A percentile compares a stretch with the other conserved stretches of the same genome.
Conservation (phyloP, 768 basidiomycete genomes). For the Nevesoporus exiguus region DNA sequence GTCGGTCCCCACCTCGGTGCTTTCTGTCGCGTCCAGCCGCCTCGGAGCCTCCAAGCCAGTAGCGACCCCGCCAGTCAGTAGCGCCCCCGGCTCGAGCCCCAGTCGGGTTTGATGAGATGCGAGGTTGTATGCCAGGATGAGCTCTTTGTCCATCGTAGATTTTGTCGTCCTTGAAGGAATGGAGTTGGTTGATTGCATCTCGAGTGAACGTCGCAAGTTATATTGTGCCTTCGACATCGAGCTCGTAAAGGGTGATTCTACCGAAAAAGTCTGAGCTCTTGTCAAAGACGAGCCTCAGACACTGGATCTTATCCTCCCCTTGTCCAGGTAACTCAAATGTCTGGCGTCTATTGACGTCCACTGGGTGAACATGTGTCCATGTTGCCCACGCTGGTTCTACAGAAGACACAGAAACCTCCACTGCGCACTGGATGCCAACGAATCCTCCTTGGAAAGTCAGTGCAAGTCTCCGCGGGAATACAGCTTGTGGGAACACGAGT, state of each 20-base stretch:
- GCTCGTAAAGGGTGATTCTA: conserved; percentile 70
- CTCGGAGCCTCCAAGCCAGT: neutral
- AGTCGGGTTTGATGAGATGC: conserved; percentile 2
- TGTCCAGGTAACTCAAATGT: conserved; percentile 48
- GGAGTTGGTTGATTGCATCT: conserved; percentile 26
- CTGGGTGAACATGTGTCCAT: conserved; percentile 62
- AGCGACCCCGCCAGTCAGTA: neutral
- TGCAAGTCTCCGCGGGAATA: conserved; percentile 53
- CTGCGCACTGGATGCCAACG: conserved; percentile 62
- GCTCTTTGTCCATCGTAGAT: conserved; percentile 12
- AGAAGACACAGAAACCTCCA: conserved; percentile 39
- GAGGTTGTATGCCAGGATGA: neutral
- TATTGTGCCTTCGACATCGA: conserved; percentile 35
- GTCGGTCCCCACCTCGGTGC: neutral
- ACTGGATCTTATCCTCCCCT: conserved; percentile 30
- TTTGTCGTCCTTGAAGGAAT: conserved; percentile 18
- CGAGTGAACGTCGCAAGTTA: conserved; percentile 8
- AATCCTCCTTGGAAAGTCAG: conserved; percentile 87
- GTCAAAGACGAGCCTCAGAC: conserved; percentile 69
- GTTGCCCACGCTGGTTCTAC: conserved; percentile 45
- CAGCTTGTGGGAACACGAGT: conserved; percentile 48
- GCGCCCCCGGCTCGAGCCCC: neutral
- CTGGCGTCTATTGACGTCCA: conserved; percentile 76
- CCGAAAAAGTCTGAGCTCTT: conserved; percentile 86
- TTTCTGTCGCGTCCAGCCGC: neutral